Evolutionary conservation across 1,139 yeast species (phyloP).

Genomic region (Arxiozyma slooffiae): DNA sequence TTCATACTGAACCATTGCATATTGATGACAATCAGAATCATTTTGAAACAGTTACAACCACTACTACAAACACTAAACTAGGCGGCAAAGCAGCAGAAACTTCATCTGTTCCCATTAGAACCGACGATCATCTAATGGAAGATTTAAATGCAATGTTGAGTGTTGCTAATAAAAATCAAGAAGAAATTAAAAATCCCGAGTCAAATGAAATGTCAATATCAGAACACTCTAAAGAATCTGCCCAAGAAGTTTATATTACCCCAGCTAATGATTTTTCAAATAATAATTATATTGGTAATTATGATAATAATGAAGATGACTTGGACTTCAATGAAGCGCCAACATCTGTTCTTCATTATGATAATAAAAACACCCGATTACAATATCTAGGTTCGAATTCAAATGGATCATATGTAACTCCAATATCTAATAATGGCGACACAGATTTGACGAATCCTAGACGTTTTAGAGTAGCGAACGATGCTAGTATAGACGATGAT

Average conservation of each 20-base stretch:
- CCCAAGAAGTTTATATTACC: background rate
- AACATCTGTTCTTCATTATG: background rate
- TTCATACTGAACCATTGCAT: background rate
- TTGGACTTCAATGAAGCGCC: background rate
- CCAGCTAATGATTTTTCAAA: background rate
- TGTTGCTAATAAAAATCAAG: background rate
- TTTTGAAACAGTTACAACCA: background rate
- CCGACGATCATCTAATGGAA: slow-evolving; percentile 15
- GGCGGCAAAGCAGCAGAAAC: background rate
- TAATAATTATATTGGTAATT: background rate
- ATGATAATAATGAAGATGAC: background rate
- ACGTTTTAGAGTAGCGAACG: slow-evolving; percentile 7
- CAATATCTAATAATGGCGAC: background rate
- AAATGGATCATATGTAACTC: background rate
- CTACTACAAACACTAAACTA: background rate
- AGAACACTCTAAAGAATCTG: background rate
- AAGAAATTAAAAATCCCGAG: background rate
- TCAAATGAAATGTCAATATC: background rate
- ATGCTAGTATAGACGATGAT: slow-evolving; percentile 4
- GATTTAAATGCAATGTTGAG: slow-evolving; percentile 21
- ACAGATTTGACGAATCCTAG: slow-evolving; percentile 4
- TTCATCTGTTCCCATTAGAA: background rate
- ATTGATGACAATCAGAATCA: background rate
- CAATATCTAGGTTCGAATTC: background rate
- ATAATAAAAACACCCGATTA: background rate